phyloP scores from a whole-genome alignment of 73 alveolate genomes.

The Paramecium caudatum region DNA sequence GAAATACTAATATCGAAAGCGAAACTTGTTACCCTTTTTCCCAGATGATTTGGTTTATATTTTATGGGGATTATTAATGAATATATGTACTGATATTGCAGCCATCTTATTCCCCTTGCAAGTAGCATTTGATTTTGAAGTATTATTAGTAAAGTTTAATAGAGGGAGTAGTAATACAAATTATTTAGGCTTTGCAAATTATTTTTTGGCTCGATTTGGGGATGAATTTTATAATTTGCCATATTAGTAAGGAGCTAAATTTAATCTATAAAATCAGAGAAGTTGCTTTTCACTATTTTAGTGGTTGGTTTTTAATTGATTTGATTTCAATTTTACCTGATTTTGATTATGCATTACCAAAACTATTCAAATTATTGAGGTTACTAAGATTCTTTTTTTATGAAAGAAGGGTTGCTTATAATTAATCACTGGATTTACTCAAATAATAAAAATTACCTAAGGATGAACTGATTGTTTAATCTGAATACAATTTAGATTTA shows the following conservation, averaged over 20 bases:
- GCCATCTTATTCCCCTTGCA: constrained; percentile 35
- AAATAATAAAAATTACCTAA: background rate
- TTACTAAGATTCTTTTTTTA: background rate
- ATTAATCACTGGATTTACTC: background rate
- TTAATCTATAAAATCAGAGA: background rate
- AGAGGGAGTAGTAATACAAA: constrained; percentile 10
- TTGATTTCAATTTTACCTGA: constrained; percentile 61
- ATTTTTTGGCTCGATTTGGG: constrained; percentile 15
- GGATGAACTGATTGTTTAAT: background rate
- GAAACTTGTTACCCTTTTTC: constrained; percentile 21
- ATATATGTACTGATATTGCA: background rate
- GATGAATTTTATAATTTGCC: constrained; percentile 35
- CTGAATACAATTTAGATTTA: background rate
- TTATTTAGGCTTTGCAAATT: constrained; percentile 3
- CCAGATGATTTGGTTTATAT: constrained; percentile 37
- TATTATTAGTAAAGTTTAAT: background rate
- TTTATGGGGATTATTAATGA: constrained; percentile 20
- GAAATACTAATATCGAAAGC: background rate
- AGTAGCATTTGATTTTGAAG: constrained; percentile 61
- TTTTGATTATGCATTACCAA: background rate
- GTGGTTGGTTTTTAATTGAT: constrained; percentile 73
- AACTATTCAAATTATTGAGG: constrained; percentile 12
- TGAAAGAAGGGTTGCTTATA: constrained; percentile 44
- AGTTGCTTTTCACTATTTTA: constrained; percentile 36
- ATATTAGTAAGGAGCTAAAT: background rate